A percentile compares a stretch with the other conserved stretches of the same genome.
Conservation (phyloP, 208 protist genomes). For the Crithidia expoeki region DNA sequence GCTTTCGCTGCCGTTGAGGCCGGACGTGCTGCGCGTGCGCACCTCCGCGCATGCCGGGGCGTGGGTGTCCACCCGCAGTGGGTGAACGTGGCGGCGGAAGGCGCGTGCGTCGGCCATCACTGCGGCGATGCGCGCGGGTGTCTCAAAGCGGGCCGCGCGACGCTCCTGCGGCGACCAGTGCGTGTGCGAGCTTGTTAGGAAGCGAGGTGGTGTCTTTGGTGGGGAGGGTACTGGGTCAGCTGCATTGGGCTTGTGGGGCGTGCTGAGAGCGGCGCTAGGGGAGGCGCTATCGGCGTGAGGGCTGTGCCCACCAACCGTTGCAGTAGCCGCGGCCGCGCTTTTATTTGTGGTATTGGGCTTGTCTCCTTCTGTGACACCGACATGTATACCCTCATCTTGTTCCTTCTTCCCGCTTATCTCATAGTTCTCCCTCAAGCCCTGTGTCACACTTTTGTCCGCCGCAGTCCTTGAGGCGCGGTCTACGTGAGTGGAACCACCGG, state of each 20-base stretch:
- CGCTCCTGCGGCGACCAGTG: constrained; percentile 23
- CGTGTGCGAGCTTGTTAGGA: not conserved
- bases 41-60: constrained; percentile 28
- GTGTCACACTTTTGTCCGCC: not conserved
- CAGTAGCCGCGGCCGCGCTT: too few relatives aligned
- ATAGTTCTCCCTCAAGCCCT: not conserved
- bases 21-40: constrained; percentile 12
- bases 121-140: constrained; percentile 20
- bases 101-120: constrained; percentile 36
- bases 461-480: not conserved
- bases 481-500: not conserved
- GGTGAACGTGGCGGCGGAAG: constrained; percentile 29
- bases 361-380: too few relatives aligned
- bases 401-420: too few relatives aligned
- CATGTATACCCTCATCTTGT: too few relatives aligned
- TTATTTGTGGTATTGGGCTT: too few relatives aligned
- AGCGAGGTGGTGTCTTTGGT: not conserved
- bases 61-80: constrained; percentile 17
- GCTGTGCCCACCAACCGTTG: too few relatives aligned
- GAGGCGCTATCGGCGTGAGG: too few relatives aligned
- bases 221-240: not conserved
- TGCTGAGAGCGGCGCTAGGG: not conserved
- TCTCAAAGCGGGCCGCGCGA: constrained; percentile 27
- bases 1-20: not conserved
- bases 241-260: not conserved